Evolutionary conservation across 2,329 filamentous ascomycete genomes (phyloP).

Genomic region (Trichoderma lentiforme): DNA sequence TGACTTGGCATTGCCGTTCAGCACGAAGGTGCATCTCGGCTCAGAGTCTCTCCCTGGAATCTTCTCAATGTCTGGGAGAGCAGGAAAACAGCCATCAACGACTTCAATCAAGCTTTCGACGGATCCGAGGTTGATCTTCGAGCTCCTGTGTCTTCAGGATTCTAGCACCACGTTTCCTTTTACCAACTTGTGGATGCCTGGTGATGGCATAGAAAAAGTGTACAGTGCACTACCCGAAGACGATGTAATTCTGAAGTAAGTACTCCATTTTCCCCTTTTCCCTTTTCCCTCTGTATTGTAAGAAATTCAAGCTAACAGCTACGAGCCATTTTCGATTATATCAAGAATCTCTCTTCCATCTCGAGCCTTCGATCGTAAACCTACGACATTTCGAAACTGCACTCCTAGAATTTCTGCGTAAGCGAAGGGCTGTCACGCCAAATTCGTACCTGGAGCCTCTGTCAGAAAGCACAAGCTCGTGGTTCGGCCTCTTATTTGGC

Average conservation of each 20-base stretch:
- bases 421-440: neutral
- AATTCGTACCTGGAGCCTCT: neutral
- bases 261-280: neutral
- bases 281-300: neutral
- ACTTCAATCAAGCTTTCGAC: neutral
- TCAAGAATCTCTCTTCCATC: constrained; percentile 1
- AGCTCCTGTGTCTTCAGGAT: neutral
- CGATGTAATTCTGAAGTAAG: neutral
- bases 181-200: constrained; percentile 2
- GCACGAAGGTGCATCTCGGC: neutral
- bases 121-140: neutral
- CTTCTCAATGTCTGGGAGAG: neutral
- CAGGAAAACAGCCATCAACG: neutral
- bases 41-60: neutral
- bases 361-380: constrained; percentile 5
- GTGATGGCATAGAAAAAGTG: constrained; percentile 11
- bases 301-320: neutral
- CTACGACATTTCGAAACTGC: neutral
- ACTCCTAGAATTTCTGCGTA: neutral
- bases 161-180: constrained; percentile 8
- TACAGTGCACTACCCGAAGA: constrained; percentile 2
- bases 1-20: neutral
- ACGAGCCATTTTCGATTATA: constrained; percentile 7
- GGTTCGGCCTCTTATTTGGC: neutral
- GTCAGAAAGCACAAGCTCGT: neutral